A percentile compares a stretch with the other conserved stretches of the same genome.
Evolutionary conservation across 768 basidiomycete species (phyloP).

Genomic region (Phaeotremella skinneri): DNA sequence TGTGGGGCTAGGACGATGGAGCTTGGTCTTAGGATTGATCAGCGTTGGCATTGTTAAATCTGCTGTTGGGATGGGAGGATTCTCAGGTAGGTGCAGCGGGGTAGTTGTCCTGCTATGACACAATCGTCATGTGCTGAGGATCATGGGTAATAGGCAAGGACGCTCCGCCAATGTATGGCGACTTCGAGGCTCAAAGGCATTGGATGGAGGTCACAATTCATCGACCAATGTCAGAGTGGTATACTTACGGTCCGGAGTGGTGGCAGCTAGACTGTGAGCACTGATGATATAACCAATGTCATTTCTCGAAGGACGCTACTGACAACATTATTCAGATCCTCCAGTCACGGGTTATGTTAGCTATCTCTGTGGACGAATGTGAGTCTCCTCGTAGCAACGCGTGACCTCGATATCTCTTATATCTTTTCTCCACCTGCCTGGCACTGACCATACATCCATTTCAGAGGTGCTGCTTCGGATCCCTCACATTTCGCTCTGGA

Average conservation of each 20-base stretch:
- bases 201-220: slow-evolving; percentile 91
- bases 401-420: slow-evolving; percentile 56
- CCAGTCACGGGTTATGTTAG: neutral
- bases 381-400: slow-evolving; percentile 67
- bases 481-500: slow-evolving; percentile 70
- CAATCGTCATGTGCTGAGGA: too few relatives aligned
- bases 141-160: slow-evolving; percentile 58
- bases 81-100: too few relatives aligned
- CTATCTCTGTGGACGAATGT: slow-evolving; percentile 1
- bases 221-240: slow-evolving; percentile 74
- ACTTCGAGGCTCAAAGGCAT: slow-evolving; percentile 90
- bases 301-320: neutral
- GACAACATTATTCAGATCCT: neutral
- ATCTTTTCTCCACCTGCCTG: slow-evolving; percentile 30
- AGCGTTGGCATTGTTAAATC: slow-evolving; percentile 15
- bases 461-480: slow-evolving; percentile 59
- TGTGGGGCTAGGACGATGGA: slow-evolving; percentile 6
- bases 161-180: slow-evolving; percentile 81
- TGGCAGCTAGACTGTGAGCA: slow-evolving; percentile 79
- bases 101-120: too few relatives aligned
- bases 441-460: slow-evolving; percentile 10
- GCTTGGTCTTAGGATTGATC: slow-evolving; percentile 9
- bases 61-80: slow-evolving; percentile 20
- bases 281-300: neutral
- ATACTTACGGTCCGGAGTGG: slow-evolving; percentile 79